Percentiles rank a stretch among this genome's conserved stretches.
Conservation (phyloP, 2,329 filamentous ascomycete species). For the Penicillium crustosum region DNA sequence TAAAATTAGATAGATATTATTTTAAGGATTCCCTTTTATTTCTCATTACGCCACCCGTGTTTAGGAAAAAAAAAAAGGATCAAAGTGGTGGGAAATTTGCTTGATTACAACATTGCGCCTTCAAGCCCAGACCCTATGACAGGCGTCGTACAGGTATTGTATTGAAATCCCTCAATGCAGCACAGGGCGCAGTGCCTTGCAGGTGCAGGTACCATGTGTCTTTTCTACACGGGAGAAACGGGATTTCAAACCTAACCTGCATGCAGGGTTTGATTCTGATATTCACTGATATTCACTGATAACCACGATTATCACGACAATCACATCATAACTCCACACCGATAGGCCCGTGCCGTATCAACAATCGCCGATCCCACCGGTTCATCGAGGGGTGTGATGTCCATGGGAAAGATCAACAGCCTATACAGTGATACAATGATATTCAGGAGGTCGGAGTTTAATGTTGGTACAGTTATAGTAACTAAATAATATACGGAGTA, state of each 20-base stretch:
- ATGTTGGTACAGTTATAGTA: too few species aligned
- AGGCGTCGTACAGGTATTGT: background rate
- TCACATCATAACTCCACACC: slow-evolving; percentile 12
- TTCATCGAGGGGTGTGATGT: slow-evolving; percentile 11
- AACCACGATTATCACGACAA: slow-evolving; percentile 4
- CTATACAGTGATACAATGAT: slow-evolving; percentile 13
- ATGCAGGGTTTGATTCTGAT: background rate
- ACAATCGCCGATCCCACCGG: slow-evolving; percentile 19
- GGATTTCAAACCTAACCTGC: background rate
- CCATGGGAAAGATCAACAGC: slow-evolving; percentile 11
- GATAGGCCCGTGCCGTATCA: slow-evolving; percentile 9
- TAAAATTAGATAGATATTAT: too few species aligned
- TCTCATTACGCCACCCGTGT: background rate
- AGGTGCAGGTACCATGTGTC: slow-evolving; percentile 8
- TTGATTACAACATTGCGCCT: background rate
- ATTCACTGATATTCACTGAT: slow-evolving; percentile 1
- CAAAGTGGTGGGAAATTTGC: background rate
- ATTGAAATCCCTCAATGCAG: background rate
- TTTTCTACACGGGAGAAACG: background rate
- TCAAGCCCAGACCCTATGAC: background rate
- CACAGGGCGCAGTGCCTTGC: background rate
- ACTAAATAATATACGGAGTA: too few species aligned
- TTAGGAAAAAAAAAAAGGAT: background rate
- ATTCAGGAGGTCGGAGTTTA: slow-evolving; percentile 47
- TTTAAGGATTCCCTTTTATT: background rate